Evolutionary conservation across 345 rosid species (phyloP), one percentile per base, ranked within the genome.

Genomic region (Jatropha curcas): DNA sequence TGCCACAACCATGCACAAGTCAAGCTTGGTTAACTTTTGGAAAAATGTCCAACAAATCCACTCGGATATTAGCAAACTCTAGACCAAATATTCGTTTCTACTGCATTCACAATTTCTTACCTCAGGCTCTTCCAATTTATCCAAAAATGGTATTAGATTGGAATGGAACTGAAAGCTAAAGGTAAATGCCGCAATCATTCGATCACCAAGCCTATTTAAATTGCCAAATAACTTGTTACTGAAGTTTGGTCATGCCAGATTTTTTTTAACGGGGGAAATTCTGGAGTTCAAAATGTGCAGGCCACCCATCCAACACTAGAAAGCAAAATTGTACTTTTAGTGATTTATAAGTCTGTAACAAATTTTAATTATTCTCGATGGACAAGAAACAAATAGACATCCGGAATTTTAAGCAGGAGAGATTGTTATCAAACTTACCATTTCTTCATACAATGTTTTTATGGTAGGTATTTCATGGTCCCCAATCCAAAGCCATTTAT

Each of bases 401-500:
- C 2, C 14, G 14, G 1, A 0, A 43, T 8, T 43, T 5, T n/a
- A n/a, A 43, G 46, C 2, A 43, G 14, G 4, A 33, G 6, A n/a
- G 7, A 8, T 22, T 2, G 11, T n/a, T 34, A 22, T 7, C 3
- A 31, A 12, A 46, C 72, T 55, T 33, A 72, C 76, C 70, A 34
- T 52, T 64, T 64, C 70, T 27, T n/a, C 27, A 43, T 28, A 41
- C 41, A 64, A 41, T 7, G 16, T 62, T 19, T 51, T 35, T 25
- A 73, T 53, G 39, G 76, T 64, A n/a, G 41, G 55, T 16, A 56
- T 73, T 64, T n/a, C n/a, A 56, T 64, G 76, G 30, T 53, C 46
- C 20, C 64, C 64, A 7, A 39, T 25, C 76, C 76, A 73, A 20
- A 3, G n/a, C 56, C 53, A 28, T 28, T 1, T 41, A 22, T 53